Base-by-base conservation (phyloP, 2,329 filamentous ascomycete genomes). In the Neofusicoccum parvum region DNA sequence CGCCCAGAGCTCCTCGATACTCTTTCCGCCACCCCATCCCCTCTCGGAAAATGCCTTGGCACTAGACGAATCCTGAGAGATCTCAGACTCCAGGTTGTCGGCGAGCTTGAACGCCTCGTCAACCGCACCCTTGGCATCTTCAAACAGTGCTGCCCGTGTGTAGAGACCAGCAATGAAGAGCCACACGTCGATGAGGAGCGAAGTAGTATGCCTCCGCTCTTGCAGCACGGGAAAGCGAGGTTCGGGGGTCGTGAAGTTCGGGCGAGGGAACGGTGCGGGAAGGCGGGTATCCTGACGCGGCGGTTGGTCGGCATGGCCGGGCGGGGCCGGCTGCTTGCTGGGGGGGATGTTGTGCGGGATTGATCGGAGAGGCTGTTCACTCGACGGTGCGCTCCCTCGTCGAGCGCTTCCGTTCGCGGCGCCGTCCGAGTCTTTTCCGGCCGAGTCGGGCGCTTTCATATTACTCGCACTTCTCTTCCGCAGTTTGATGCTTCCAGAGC, bases 141-240 rank as follows among this genome's bases (percentile, higher is more conserved):
- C 90, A 64, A 88, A 87, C 81, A 96, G 88, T 9, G 86, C 86
- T 7, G 94, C 92, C 62, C 92, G 87, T 34, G 92, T 87, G 74
- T 98, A 99, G 69, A 98, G 89, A 0, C 90, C 90, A 2, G 92
- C 90, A 67, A 97, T 92, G 74, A 95, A 90, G 9, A 97, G 83
- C 95, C 95, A 99, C 37, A 97, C 88, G 69, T 90, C 90, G 20
- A 93, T 82, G 15, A 99, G 78, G 11, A 89, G 74, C 4, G 82
- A 81, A 12, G 87, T 79, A 15, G 82, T 84, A 66, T 87, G 85
- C 63, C 83, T 83, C 60, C 85, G 82, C 58, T 83, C 81, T 67
- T 86, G 82, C 9, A 81, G 68, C 20, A 79, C 75, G 2, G 83
- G 79, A 65, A 87, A 85, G 62, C 80, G 80, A 46, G 84, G 82